Percentiles rank a stretch among this genome's conserved stretches.
These are phyloP conservation scores for Scleroderma bovista DNA, from an alignment of 768 basidiomycete genomes.

Conservation along the genomic window DNA sequence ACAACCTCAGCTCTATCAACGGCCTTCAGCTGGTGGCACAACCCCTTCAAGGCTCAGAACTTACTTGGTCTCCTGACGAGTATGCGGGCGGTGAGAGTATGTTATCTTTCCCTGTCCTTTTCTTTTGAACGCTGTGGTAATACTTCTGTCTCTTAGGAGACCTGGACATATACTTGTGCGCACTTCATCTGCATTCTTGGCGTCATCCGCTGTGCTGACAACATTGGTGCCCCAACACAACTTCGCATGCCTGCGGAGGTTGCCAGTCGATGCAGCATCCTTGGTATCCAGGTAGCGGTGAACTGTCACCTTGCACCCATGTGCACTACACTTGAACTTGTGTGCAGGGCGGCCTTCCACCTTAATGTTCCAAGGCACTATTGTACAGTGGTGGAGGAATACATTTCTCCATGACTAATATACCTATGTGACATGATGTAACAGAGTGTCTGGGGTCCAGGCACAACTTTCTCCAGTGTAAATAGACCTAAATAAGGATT, in stretches of 20 bases:
- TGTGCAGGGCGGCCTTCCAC: too few relatives aligned
- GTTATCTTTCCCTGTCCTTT: constrained; percentile 26
- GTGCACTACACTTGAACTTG: constrained; percentile 22
- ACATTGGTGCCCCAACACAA: constrained; percentile 29
- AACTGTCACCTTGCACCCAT: constrained; percentile 14
- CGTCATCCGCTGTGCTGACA: constrained; percentile 7
- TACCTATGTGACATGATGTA: neutral
- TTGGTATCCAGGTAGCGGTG: constrained; percentile 17
- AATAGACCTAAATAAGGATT: neutral
- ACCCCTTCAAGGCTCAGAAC: neutral
- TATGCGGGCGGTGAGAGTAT: constrained; percentile 25
- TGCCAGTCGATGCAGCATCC: constrained; percentile 27
- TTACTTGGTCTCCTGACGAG: constrained; percentile 13
- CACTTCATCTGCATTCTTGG: constrained; percentile 7
- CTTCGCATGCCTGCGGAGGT: constrained; percentile 26
- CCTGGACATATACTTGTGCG: neutral
- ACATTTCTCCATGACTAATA: too few relatives aligned
- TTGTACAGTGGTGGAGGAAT: too few relatives aligned
- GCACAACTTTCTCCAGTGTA: neutral
- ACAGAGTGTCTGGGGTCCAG: neutral
- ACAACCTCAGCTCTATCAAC: constrained; percentile 28
- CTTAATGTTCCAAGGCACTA: neutral
- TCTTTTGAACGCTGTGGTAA: constrained; percentile 23
- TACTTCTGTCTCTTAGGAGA: constrained; percentile 1
- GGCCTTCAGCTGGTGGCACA: too few relatives aligned